Base-by-base conservation (phyloP, 164 flowering plant species). In the Cinnamomum chago region DNA sequence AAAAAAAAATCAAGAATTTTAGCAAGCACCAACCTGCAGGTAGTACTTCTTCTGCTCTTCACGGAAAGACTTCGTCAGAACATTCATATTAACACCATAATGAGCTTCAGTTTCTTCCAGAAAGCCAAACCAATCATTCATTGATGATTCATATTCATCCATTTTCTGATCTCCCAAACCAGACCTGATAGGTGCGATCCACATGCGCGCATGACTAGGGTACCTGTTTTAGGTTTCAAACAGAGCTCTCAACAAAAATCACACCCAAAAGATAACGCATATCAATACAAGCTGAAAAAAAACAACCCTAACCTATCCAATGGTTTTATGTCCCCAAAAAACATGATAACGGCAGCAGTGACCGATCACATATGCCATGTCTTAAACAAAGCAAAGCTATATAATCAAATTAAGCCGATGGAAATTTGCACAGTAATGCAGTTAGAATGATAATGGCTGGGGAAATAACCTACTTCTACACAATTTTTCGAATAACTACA, bases 161-260 rank as follows among this genome's bases (percentile, higher is more conserved):
- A 65, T 81, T 74, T 91, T 95, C 67, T 92, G 90, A 65, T 91
- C 96, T 70, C 71, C 92, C 74, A 89, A 70, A 51, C 90, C 90
- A 77, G 98, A 86, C 71, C 92, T 86, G 47, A 95, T 88, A 25
- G 99, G 98, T 74, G 97, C 98, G 73, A 95, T 50, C 98, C 97
- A 95, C 95, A 95, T 93, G 62, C 93, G 94, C 70, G 99, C 99
- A 89, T 95, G 98, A 79, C 99, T 95, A 28, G 99, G 99, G 73
- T 93, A 95, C 99, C 99, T 95, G 79, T 20, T 20, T 55, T 14
- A 14, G 60, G 18, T 55, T 55, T 17, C 60, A 14, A 14, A 47
- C 30, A 78, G 14, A 70, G 62, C 68, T 55, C 67, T 58, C 73
- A 23, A 13, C 10, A 60, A 35, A n/a, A 28, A 7, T 24, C 51